Evolutionary conservation across 2,329 filamentous ascomycete genomes (phyloP).

Genomic region (Neofusicoccum cordaticola): DNA sequence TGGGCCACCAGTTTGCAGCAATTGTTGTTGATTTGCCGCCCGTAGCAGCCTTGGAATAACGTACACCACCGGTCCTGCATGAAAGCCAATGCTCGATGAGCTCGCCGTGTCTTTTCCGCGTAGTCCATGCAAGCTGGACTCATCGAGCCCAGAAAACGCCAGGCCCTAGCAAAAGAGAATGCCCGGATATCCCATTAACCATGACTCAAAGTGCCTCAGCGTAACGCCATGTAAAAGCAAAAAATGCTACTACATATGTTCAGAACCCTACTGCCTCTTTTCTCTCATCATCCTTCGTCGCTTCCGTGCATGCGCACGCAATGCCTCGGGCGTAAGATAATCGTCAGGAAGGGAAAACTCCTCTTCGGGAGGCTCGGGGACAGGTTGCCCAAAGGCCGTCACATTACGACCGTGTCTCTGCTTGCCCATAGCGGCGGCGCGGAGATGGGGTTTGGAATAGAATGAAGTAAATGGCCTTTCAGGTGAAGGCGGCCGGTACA

Average conservation of each 20-base stretch:
- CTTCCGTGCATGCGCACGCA: constrained; percentile 60
- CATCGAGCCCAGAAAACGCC: constrained; percentile 1
- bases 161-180: background rate
- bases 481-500: constrained; percentile 28
- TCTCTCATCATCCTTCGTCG: constrained; percentile 60
- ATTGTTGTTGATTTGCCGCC: background rate
- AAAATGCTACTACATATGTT: constrained; percentile 9
- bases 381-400: constrained; percentile 75
- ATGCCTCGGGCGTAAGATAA: constrained; percentile 48
- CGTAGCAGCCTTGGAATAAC: background rate
- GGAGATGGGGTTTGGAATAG: constrained; percentile 74
- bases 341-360: constrained; percentile 76
- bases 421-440: constrained; percentile 74
- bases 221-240: constrained; percentile 1
- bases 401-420: constrained; percentile 67
- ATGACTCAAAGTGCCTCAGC: background rate
- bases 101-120: background rate
- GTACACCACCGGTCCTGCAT: constrained; percentile 4
- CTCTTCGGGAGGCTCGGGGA: constrained; percentile 68
- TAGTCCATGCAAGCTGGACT: background rate
- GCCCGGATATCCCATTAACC: constrained; percentile 7
- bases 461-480: constrained; percentile 78
- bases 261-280: constrained; percentile 27
- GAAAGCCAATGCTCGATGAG: background rate
- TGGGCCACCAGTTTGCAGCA: no score